A percentile compares a stretch with the other conserved stretches of the same genome.
Conservation (phyloP, 2,329 filamentous ascomycete species). For the Fusarium irregulare region DNA sequence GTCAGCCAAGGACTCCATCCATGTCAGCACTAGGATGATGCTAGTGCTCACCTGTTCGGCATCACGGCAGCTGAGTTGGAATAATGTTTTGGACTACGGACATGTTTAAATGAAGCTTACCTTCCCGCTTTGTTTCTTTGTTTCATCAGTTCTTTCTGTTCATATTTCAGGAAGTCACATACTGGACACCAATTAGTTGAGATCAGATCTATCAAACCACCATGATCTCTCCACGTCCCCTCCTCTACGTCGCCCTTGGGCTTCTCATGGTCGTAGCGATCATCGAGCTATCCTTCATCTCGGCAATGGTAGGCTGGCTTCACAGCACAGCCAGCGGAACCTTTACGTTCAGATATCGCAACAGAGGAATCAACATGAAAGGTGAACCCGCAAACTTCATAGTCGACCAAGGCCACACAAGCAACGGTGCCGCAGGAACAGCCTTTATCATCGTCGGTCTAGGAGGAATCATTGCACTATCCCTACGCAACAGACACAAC, state of each 20-base stretch:
- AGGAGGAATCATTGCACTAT: conserved; percentile 42
- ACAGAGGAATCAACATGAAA: conserved; percentile 17
- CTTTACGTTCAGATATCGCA: conserved; percentile 32
- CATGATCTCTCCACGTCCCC: conserved; percentile 10
- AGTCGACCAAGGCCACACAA: conserved; percentile 46
- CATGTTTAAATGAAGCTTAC: neutral
- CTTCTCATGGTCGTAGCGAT: conserved; percentile 45
- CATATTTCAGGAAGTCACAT: no score
- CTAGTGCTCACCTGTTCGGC: neutral
- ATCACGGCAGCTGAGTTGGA: conserved; percentile 6
- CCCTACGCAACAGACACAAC: conserved; percentile 30
- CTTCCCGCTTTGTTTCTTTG: neutral
- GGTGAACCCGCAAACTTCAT: conserved; percentile 44
- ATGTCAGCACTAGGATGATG: conserved; percentile 21
- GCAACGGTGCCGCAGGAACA: conserved; percentile 47
- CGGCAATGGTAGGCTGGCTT: conserved; percentile 45
- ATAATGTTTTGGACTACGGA: neutral
- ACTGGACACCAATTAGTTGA: neutral
- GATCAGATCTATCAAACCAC: neutral
- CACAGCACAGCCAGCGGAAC: conserved; percentile 42
- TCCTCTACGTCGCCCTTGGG: conserved; percentile 40
- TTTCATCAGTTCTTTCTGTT: neutral
- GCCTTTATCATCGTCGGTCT: conserved; percentile 45
- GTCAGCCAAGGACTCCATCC: conserved; percentile 8
- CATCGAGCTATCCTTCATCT: conserved; percentile 46